Percentiles rank a stretch among this genome's conserved stretches.
phyloP scores from a whole-genome alignment of 78 protist species.

The Guillardia theta region DNA sequence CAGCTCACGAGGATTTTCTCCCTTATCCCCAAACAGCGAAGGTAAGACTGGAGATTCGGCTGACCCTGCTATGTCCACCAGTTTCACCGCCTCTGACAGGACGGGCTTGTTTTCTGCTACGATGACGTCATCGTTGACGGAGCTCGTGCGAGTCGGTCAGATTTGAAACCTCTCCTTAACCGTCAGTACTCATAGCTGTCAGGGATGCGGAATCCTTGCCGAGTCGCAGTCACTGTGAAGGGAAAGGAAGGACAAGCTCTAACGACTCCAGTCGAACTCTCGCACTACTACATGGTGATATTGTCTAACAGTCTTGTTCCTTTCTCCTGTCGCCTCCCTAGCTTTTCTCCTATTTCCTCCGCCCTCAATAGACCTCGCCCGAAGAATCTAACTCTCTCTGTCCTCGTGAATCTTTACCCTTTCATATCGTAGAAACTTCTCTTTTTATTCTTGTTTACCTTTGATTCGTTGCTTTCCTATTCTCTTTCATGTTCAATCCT shows the following conservation, averaged over 20 bases:
- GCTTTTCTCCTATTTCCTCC: no score
- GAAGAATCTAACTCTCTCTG: not conserved
- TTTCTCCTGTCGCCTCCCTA: no score
- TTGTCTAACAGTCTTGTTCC: not conserved
- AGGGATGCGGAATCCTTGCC: not conserved
- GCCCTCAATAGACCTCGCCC: no score
- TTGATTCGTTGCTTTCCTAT: no score
- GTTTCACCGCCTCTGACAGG: no score
- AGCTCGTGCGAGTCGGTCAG: not conserved
- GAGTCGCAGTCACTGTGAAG: not conserved
- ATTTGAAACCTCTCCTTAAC: no score
- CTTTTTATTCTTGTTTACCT: no score
- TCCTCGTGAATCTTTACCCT: not conserved
- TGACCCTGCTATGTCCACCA: no score
- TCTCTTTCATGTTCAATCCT: no score
- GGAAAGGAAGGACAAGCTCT: not conserved
- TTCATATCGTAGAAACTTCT: no score
- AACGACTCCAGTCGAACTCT: not conserved
- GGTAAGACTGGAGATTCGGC: no score
- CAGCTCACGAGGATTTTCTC: slow-evolving; percentile 4
- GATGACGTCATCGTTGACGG: not conserved
- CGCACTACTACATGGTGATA: not conserved
- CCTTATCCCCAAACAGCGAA: slow-evolving; percentile 57
- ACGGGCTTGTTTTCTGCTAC: not conserved
- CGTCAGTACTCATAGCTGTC: no score